A percentile compares a stretch with the other conserved stretches of the same genome.
These are phyloP conservation scores for Hericium erinaceus DNA, from an alignment of 768 basidiomycete genomes.

Conservation along the genomic window DNA sequence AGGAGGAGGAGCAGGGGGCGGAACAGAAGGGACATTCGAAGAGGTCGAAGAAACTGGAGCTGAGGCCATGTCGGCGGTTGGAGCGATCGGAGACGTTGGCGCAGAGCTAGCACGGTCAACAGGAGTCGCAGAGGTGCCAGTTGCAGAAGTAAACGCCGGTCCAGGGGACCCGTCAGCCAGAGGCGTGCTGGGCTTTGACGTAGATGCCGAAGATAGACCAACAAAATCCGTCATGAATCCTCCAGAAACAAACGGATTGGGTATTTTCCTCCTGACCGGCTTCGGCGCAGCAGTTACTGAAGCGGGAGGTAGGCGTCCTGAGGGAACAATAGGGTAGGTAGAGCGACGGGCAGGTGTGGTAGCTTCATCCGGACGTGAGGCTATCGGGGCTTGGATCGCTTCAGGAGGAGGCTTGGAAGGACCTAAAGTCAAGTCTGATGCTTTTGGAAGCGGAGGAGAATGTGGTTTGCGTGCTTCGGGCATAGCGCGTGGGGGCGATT, in stretches of 20 bases:
- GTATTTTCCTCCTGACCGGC: conserved; percentile 6
- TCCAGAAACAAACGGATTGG: conserved; percentile 43
- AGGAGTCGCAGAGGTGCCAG: background rate
- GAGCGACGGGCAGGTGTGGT: background rate
- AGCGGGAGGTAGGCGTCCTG: conserved; percentile 4
- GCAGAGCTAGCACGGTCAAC: background rate
- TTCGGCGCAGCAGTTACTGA: conserved; percentile 7
- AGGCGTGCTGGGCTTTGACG: background rate
- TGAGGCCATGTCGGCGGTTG: background rate
- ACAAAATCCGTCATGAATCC: conserved; percentile 40
- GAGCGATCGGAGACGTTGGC: background rate
- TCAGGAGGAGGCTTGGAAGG: too few relatives aligned
- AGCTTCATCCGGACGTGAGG: too few relatives aligned
- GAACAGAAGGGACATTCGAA: too few relatives aligned
- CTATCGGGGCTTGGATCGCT: too few relatives aligned
- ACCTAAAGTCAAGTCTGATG: too few relatives aligned
- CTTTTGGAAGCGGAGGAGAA: too few relatives aligned
- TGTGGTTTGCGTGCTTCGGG: too few relatives aligned
- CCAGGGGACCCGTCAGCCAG: background rate
- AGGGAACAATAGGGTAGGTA: background rate
- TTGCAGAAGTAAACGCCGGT: background rate
- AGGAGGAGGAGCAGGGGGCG: too few relatives aligned
- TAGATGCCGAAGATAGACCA: conserved; percentile 17
- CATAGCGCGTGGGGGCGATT: too few relatives aligned
- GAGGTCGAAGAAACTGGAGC: background rate